Evolutionary conservation across 306 rosid genomes (phyloP), one percentile per base, ranked within the genome.

Genomic region (Potentilla sterilis): DNA sequence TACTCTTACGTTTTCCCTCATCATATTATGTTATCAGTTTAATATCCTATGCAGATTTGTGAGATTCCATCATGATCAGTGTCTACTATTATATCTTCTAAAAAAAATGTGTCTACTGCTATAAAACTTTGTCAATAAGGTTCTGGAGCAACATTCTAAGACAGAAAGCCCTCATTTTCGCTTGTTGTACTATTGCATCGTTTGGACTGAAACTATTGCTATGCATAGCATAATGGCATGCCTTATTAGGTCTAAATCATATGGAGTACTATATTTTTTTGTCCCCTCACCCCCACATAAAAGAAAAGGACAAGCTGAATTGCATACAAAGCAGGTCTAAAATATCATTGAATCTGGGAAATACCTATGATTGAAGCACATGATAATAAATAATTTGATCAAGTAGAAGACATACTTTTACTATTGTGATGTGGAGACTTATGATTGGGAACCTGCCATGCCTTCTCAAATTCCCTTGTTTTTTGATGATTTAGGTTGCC

Each of bases 401-500:
- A 42, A 58, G 64, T 57, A 54, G 67, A 57, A 41, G 42, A 59
- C 54, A 57, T 57, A 6, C 55, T 41, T 58, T 44, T n/a, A 42
- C 19, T 58, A 55, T 15, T 14, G 3, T 40, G 41, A 13, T 57
- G 21, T 73, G 57, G 67, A 14, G 28, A 22, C 18, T 61, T 55
- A 24, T 70, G 62, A 64, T 51, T 65, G 74, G 4, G 57, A 68
- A 43, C 64, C 76, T 63, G 10, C 55, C 58, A 21, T 54, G 58
- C 74, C 34, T 64, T 72, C 77, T 81, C 79, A 85, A 67, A 70
- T 76, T 66, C 55, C 21, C 73, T 74, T 70, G 59, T 32, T 74
- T 64, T 68, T 76, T 68, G 85, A 82, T 61, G 64, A 70, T 80
- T 74, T 89, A 95, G 99, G 97, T 95, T 81, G 86, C 80, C 68